A percentile compares a stretch with the other conserved stretches of the same genome.
Evolutionary conservation across 352 stramenopile genomes (phyloP).

Genomic region (Pythium rishiriense): DNA sequence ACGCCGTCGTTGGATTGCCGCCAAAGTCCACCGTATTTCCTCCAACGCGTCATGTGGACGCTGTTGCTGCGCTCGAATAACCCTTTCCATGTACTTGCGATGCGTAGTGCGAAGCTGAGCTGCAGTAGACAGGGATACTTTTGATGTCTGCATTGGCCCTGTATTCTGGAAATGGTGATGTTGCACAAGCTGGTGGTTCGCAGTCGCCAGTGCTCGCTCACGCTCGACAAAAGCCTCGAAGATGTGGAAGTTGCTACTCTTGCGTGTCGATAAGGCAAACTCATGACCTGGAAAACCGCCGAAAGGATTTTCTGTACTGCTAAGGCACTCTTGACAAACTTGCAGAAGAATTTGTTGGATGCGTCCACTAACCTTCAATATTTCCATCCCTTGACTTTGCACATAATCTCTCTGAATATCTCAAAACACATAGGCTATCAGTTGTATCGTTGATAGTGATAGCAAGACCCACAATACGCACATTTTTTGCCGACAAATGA

Average conservation of each 20-base stretch:
- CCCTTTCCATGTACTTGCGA: conserved; percentile 28
- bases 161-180: conserved; percentile 52
- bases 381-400: conserved; percentile 15
- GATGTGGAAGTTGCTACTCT: conserved; percentile 63
- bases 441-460: background rate
- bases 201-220: conserved; percentile 49
- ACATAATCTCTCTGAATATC: conserved; percentile 19
- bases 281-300: conserved; percentile 50
- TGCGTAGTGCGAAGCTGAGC: conserved; percentile 21
- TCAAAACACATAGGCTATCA: background rate
- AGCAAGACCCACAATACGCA: conserved; percentile 18
- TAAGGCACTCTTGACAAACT: conserved; percentile 41
- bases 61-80: conserved; percentile 22
- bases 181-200: conserved; percentile 43
- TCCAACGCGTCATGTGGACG: conserved; percentile 35
- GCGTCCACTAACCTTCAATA: conserved; percentile 32
- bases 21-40: conserved; percentile 71
- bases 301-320: conserved; percentile 36
- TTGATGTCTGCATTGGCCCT: background rate
- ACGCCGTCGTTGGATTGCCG: conserved; percentile 56
- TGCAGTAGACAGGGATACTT: conserved; percentile 27
- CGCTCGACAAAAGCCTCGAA: conserved; percentile 57
- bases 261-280: conserved; percentile 52
- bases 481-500: conserved; percentile 39
- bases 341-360: conserved; percentile 44